Evolutionary conservation across 179 eudicot species (phyloP), one percentile per base, ranked within the genome.

Genomic region (Drosera spatulata): DNA sequence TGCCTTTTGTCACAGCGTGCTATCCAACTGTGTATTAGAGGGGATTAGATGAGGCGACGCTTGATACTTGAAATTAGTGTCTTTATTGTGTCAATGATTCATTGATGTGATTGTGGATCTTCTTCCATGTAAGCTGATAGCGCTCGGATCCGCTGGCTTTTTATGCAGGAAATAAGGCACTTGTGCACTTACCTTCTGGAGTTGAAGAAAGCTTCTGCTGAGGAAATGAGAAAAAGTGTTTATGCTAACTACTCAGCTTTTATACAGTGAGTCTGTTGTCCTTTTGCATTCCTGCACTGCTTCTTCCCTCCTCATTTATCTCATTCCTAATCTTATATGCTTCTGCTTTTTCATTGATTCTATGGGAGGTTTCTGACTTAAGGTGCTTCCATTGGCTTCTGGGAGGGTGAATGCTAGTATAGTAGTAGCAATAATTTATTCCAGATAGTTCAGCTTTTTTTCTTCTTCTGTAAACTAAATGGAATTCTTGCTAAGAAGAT

Each of bases 181-280:
- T 75, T 93, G 55, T 82, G 89, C 77, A 50, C 80, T 10, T 75
- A 84, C 78, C 83, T 93, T 59, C 59, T 79, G 61, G 93, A 85
- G 66, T 69, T 93, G 60, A 93, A 84, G 86, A 93, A 84, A 77
- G 91, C 96, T 13, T 91, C 98, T 37, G 95, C 91, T 45, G 98
- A 91, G 77, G 98, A 91, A 77, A 88, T 91, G 98, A 82, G 99
- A 15, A 93, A 81, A 78, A 93, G 93, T 74, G 99, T 93, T 10
- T 93, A 93, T 66, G 96, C 99, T 62, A 93, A 93, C 66, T 93
- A 93, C 74, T 50, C 91, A 47, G 82, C 99, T 14, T 93, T 93
- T 58, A 88, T 93, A 71, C 86, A 96, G 99, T 87, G 59, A 82
- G 85, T 70, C 53, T 12, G 38, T 47, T 38, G 40, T 50, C 22